Conservation (phyloP, 768 basidiomycete genomes). For the Mycena rosella region DNA sequence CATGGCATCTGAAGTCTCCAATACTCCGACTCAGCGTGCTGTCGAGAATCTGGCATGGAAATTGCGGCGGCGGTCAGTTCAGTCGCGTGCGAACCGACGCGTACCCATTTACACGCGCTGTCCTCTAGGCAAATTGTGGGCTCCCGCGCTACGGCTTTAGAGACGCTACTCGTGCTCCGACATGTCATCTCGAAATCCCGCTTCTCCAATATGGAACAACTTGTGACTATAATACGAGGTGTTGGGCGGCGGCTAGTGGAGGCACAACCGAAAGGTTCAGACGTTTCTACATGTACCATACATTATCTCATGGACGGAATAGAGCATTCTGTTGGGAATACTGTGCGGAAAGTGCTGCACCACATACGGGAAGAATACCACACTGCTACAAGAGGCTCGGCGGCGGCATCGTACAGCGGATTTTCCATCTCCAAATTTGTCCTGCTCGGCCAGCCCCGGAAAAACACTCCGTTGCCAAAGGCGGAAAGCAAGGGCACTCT, state of each 20-base stretch:
- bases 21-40: conserved; percentile 61
- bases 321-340: conserved; percentile 98
- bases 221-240: conserved; percentile 81
- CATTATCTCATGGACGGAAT: conserved; percentile 33
- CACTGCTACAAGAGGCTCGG: conserved; percentile 72
- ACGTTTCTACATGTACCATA: conserved; percentile 21
- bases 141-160: conserved; percentile 88
- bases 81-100: conserved; percentile 15
- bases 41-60: conserved; percentile 80
- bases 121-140: conserved; percentile 87
- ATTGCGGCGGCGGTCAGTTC: conserved; percentile 76
- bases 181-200: conserved; percentile 90
- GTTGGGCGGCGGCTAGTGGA: conserved; percentile 87
- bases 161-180: conserved; percentile 89
- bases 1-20: conserved; percentile 60
- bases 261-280: conserved; percentile 93
- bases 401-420: conserved; percentile 52
- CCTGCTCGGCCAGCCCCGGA: conserved; percentile 80
- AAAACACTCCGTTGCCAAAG: conserved; percentile 57
- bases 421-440: conserved; percentile 89
- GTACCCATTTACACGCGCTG: conserved; percentile 36
- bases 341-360: conserved; percentile 91
- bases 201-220: conserved; percentile 89
- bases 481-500: conserved; percentile 68
- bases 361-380: conserved; percentile 96